Evolutionary conservation across 192 early-diverging fungal genomes (phyloP), one percentile per base, ranked within the genome.

Genomic region (Coemansia sp.): DNA sequence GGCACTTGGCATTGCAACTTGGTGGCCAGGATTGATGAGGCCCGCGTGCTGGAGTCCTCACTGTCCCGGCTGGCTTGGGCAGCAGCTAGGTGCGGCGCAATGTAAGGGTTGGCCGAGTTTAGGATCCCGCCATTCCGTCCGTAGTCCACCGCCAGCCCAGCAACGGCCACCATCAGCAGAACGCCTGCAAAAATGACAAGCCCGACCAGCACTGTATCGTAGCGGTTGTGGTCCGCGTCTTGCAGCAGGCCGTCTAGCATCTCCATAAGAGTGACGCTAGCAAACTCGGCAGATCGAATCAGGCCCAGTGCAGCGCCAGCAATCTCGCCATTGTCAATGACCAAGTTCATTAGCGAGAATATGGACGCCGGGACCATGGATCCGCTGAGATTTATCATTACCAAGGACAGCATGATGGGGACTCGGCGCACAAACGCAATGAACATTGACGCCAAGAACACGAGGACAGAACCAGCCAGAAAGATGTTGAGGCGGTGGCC

Each of bases 231-330:
- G 50, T 73, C 70, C 1, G 63, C 55, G 37, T 79, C 77, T 23
- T 79, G 77, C 18, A 79, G 66, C 47, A 73, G 42, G 2, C 77
- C 77, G 35, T 74, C 67, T 8, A 79, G 67, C 77, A 79, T 73
- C 23, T 79, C 77, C 70, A 79, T 73, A 17, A 79, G 41, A 8
- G 71, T 74, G 19, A 73, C 67, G 37, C 77, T 73, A 46, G 71
- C 71, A 46, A 74, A 74, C 56, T 74, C 70, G 11, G 66, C 77
- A 0, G 70, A 79, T 22, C 71, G 62, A 39, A 79, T 79, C 29
- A 79, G 57, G 2, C 77, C 77, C 39, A 79, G 55, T 8, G 70
- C 70, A 1, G 70, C 71, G 26, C 77, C 77, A 8, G 71, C 77
- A 18, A 79, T 52, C 27, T 79, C 58, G 47, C 39, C 54, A 38